Evolutionary conservation across 208 protist species (phyloP), one percentile per base, ranked within the genome.

Genomic region (Leishmania turanica): DNA sequence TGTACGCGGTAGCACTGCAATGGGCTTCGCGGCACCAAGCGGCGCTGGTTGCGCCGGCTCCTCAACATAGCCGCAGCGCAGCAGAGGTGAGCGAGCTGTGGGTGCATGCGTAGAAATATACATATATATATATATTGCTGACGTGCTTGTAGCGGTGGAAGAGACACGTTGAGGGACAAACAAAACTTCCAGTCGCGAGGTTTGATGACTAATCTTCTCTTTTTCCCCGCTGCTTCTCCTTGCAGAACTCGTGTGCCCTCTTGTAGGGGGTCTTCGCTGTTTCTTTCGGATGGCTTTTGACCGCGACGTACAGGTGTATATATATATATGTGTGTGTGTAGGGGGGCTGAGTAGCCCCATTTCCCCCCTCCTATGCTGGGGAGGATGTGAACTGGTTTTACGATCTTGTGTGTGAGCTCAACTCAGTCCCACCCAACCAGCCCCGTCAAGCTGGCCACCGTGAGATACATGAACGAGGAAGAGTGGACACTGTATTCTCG

Each of bases 181-280:
- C 51, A 54, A 21, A 54, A 66, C 60, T 17, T 34, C 21, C 60
- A n/a, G n/a, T 2, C 27, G 68, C 15, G n/a, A n/a, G 15, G 1
- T n/a, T 19, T 45, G 21, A 24, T 40, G 24, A 31, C 31, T 31
- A 51, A 15, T 62, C 13, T 42, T 77, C 47, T 68, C 31, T 68
- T 11, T 68, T 68, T 68, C 40, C 62, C n/a, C 62, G 27, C 62
- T 66, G 9, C 62, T 66, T 74, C 62, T 74, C 27, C 47, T 74
- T 74, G 69, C 40, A 56, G 24, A 24, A 74, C 1, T 74, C 6
- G 5, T 54, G 11, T 47, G 9, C 40, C 47, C 24, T 47, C 69
- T 74, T 45, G 40, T 5, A 47, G 47, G 0, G 7, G 31, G n/a
- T 37, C 62, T 40, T 31, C 31, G 62, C 62, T 68, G 40, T 68